phyloP scores from a whole-genome alignment of 2,329 filamentous ascomycete genomes.

The Nemania sp. region DNA sequence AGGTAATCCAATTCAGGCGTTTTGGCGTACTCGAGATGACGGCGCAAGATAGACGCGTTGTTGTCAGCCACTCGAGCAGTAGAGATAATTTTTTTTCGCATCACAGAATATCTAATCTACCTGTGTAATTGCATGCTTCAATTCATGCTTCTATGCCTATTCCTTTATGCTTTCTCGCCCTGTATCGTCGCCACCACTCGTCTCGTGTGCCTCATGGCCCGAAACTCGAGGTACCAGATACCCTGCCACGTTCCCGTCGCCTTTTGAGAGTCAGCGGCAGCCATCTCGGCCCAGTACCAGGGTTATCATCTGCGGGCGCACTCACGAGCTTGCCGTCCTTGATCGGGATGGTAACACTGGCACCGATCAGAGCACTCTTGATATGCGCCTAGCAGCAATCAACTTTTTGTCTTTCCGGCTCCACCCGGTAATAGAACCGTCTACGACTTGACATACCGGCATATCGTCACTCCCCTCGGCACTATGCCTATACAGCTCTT shows the following conservation, averaged over 20 bases:
- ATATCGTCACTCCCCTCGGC: conserved; percentile 93
- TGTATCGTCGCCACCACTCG: conserved; percentile 93
- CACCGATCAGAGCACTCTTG: conserved; percentile 87
- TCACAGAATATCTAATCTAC: not conserved
- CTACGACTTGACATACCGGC: conserved; percentile 63
- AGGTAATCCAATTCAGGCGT: conserved; percentile 23
- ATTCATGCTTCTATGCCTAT: not conserved
- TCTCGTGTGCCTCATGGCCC: conserved; percentile 73
- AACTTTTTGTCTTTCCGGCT: conserved; percentile 62
- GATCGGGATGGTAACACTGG: conserved; percentile 89
- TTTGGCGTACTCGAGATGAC: conserved; percentile 25
- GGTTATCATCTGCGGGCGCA: conserved; percentile 12
- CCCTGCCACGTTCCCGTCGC: conserved; percentile 78
- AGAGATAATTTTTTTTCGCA: conserved; percentile 4
- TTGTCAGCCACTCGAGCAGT: conserved; percentile 1
- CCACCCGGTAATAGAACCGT: not conserved
- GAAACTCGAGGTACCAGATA: conserved; percentile 94
- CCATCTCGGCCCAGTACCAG: not conserved
- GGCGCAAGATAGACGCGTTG: conserved; percentile 15
- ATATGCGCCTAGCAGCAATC: conserved; percentile 71
- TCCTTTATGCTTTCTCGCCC: conserved; percentile 67
- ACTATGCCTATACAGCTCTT: conserved; percentile 79
- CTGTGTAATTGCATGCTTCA: not conserved
- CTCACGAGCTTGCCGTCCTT: conserved; percentile 76
- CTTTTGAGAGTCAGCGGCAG: conserved; percentile 40